Evolutionary conservation across 2,329 filamentous ascomycete genomes (phyloP), one percentile per base, ranked within the genome.

Genomic region (Alternaria viburni): DNA sequence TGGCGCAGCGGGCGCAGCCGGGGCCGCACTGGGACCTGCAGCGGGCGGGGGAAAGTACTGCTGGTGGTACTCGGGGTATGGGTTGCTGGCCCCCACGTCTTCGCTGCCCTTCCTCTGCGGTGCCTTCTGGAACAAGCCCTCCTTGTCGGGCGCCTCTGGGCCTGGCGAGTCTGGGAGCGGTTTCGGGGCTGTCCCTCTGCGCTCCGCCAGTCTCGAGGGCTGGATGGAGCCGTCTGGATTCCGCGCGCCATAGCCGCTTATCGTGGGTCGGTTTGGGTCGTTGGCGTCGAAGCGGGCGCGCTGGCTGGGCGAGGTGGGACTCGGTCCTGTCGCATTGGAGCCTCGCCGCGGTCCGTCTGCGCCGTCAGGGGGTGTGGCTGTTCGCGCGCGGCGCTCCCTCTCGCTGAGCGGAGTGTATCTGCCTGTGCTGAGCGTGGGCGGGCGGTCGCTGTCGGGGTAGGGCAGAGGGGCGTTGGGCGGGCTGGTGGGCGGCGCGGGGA

Each of bases 151-250:
- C n/a, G 86, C 84, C 64, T 91, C 90, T 19, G 92, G 91, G 47
- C 91, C 93, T 17, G 91, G 89, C 1, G 93, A 94, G 66, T 94
- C 93, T 61, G 93, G 91, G 54, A 97, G 84, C 51, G 93, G 91
- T 76, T 93, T 94, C 23, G 93, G 92, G 8, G 86, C 89, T n/a
- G 91, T 90, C 23, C 92, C 92, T 74, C 94, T 88, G 69, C 94
- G 86, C 82, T 97, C 93, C 17, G 93, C 93, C 62, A 97, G 84
- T 52, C 88, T 87, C 46, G 88, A 88, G 12, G 86, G 84, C 77
- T 86, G 77, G 54, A 79, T 65, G 13, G 76, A 68, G 3, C 75
- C 76, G 56, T 79, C 73, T 47, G 73, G 55, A 56, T 75, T 66
- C 66, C 77, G 63, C 12, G 68, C 74, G 19, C 78, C 82, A 69